phyloP scores from a whole-genome alignment of 768 basidiomycete species.

The Cystobasidium ongulense region DNA sequence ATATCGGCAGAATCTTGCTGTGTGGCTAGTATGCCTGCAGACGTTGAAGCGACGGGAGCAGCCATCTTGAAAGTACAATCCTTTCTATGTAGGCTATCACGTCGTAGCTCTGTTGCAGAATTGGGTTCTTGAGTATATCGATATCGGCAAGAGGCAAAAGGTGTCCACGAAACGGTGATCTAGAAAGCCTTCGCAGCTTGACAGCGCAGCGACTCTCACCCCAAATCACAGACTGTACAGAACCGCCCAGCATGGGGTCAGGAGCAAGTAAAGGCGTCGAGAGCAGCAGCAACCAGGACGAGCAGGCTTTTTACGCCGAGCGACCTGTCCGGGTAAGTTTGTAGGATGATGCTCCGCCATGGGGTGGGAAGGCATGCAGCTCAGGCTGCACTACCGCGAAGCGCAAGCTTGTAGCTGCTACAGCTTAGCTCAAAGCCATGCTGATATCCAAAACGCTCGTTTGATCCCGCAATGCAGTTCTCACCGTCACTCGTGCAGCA shows the following conservation, averaged over 20 bases:
- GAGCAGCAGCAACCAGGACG: conserved; percentile 1
- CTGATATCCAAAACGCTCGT: not conserved
- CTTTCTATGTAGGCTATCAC: not conserved
- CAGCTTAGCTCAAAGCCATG: not conserved
- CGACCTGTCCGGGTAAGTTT: conserved; percentile 31
- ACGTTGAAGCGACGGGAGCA: not conserved
- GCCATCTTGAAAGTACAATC: not conserved
- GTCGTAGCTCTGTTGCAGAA: not conserved
- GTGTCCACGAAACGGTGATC: not conserved
- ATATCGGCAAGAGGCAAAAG: not conserved
- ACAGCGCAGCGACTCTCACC: not conserved
- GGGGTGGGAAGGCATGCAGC: no score
- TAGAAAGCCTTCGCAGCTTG: not conserved
- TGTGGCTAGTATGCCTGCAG: not conserved
- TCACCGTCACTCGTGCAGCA: conserved; percentile 73
- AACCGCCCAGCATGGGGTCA: conserved; percentile 15
- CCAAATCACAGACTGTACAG: not conserved
- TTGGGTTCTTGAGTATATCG: not conserved
- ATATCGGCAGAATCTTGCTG: conserved; percentile 6
- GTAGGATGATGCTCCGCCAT: not conserved
- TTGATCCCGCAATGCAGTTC: conserved; percentile 53
- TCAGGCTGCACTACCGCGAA: not conserved
- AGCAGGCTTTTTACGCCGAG: conserved; percentile 33
- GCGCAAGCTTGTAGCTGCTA: not conserved
- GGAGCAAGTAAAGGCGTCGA: conserved; percentile 25